These are phyloP conservation scores for Colletotrichum euphorbiae DNA, from an alignment of 2,329 filamentous ascomycete genomes.

Conservation along the genomic window DNA sequence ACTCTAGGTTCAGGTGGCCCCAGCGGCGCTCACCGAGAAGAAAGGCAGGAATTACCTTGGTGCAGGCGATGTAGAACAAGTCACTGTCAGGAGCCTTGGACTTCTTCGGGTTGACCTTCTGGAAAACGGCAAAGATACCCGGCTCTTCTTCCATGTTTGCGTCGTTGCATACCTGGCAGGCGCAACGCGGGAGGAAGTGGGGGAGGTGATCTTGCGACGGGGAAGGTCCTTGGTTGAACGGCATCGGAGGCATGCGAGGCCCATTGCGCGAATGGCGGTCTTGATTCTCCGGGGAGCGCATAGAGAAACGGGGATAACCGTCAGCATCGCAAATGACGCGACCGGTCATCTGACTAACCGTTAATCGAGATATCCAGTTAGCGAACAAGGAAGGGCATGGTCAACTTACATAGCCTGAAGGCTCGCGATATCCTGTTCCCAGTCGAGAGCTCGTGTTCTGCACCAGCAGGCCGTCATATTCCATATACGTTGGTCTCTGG, in stretches of 20 bases:
- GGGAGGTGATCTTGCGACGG: slow-evolving; percentile 52
- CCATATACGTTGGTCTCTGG: slow-evolving; percentile 58
- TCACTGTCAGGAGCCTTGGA: slow-evolving; percentile 54
- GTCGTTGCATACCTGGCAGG: slow-evolving; percentile 52
- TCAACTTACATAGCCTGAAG: slow-evolving; percentile 46
- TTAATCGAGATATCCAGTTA: slow-evolving; percentile 9
- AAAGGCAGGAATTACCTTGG: slow-evolving; percentile 60
- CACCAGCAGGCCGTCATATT: slow-evolving; percentile 57
- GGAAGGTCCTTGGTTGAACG: slow-evolving; percentile 8
- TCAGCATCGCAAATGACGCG: slow-evolving; percentile 58
- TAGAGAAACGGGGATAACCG: slow-evolving; percentile 52
- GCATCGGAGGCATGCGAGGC: not conserved
- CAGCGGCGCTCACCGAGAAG: slow-evolving; percentile 58
- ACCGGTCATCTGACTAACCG: slow-evolving; percentile 47
- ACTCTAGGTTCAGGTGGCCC: slow-evolving; percentile 56
- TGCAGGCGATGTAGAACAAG: slow-evolving; percentile 57
- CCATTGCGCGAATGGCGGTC: slow-evolving; percentile 23
- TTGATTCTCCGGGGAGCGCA: slow-evolving; percentile 44
- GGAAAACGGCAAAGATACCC: slow-evolving; percentile 54
- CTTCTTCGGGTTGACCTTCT: slow-evolving; percentile 52
- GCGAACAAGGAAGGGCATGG: too few species aligned
- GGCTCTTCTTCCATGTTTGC: slow-evolving; percentile 41
- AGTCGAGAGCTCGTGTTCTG: slow-evolving; percentile 43
- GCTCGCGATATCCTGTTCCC: slow-evolving; percentile 40
- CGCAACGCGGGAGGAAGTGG: slow-evolving; percentile 54